These are phyloP conservation scores for Pseudogymnoascus sp. DNA, from an alignment of 2,329 filamentous ascomycete genomes.

Conservation along the genomic window DNA sequence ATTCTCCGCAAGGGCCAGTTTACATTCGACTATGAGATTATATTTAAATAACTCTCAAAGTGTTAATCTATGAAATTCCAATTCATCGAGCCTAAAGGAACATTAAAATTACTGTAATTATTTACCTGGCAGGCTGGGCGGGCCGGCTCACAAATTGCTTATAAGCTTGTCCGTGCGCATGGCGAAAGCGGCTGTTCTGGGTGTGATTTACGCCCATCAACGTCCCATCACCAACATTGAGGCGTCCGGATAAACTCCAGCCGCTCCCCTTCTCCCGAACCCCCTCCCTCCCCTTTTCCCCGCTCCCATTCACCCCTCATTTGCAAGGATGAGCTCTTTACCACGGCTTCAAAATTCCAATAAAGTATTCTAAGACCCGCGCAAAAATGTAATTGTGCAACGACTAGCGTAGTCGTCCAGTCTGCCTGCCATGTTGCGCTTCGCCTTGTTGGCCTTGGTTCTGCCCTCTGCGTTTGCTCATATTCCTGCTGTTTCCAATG, in stretches of 20 bases:
- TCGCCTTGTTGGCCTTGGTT: neutral
- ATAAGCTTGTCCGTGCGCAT: neutral
- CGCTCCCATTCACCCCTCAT: neutral
- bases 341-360: neutral
- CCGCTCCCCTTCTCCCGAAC: neutral
- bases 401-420: neutral
- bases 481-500: slow-evolving; percentile 23
- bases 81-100: neutral
- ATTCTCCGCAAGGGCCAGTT: neutral
- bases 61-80: neutral
- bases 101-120: neutral
- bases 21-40: neutral
- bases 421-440: neutral
- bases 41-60: neutral
- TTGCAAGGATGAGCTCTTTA: neutral
- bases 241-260: neutral
- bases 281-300: neutral
- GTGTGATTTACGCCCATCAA: neutral
- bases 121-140: neutral
- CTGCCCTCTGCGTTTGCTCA: slow-evolving; percentile 4
- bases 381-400: neutral
- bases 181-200: neutral
- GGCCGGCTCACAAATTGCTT: neutral
- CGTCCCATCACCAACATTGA: neutral
- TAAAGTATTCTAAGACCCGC: neutral